Base-by-base conservation (phyloP, 2,329 filamentous ascomycete genomes). In the Phyllosticta paracitricarpa region DNA sequence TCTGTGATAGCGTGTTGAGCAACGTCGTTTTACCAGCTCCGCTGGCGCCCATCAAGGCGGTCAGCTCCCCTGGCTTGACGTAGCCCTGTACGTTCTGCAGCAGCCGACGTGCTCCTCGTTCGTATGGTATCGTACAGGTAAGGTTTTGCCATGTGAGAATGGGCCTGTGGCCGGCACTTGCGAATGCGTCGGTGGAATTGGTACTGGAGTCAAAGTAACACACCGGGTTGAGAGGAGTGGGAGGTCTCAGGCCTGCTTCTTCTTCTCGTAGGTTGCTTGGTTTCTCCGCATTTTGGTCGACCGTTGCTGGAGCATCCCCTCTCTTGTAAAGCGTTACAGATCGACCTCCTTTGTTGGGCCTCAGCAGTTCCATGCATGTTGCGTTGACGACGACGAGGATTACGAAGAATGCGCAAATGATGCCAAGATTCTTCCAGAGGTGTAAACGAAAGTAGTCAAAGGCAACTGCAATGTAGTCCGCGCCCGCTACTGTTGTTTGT, bases 111-210 rank as follows among this genome's bases (percentile, higher is more conserved):
- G 78, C 75, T 2, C 75, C 74, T 48, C 72, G 72, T 24, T 77
- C 70, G 28, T 77, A 78, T 10, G 77, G 75, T 63, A 91, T 87
- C 0, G 83, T 88, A 71, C 96, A 96, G 69, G 87, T 89, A 63
- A 97, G 84, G 65, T 89, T 80, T 71, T 93, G 89, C 88, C 91
- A 96, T 0, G 91, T 96, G 63, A 96, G 77, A 51, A 77, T 71
- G 3, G 74, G 72, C 57, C 87, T 84, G 63, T 87, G 87, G 67
- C 82, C 83, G 1, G 82, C 80, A 2, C 78, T 72, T 53, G 78
- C 71, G 0, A 67, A 65, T 52, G 68, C 73, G 58, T 74, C 69
- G 54, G 68, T 66, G 10, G 66, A 65, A 51, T 70, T 62, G 22
- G 63, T 64, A 22, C 66, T 69, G 17, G 67, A 69, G 19, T 70